These are phyloP conservation scores for Cyclotella kingstonii DNA, from an alignment of 108 stramenopile species.

Conservation along the genomic window DNA sequence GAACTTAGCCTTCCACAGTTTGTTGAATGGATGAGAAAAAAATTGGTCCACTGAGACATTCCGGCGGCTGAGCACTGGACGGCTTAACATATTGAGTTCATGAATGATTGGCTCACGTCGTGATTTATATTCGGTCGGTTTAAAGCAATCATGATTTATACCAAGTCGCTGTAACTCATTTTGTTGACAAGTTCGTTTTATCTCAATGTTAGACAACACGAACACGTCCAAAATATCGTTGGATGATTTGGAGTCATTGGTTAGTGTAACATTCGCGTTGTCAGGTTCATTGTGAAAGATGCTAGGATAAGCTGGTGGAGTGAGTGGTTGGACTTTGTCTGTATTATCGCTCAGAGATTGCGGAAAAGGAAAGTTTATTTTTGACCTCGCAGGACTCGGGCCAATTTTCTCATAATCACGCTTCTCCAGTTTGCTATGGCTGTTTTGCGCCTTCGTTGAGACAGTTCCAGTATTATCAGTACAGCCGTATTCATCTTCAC, in stretches of 20 bases:
- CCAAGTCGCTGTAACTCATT: slow-evolving; percentile 23
- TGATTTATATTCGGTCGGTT: slow-evolving; percentile 18
- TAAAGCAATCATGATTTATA: slow-evolving; percentile 29
- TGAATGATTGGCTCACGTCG: slow-evolving; percentile 53
- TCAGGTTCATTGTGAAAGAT: too few species aligned
- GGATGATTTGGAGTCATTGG: not conserved
- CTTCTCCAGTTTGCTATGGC: too few species aligned
- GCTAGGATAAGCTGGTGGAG: too few species aligned
- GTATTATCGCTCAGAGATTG: too few species aligned
- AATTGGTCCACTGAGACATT: slow-evolving; percentile 45
- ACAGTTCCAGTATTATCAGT: not conserved
- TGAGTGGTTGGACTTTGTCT: too few species aligned
- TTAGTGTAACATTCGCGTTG: not conserved
- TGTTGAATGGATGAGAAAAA: slow-evolving; percentile 52
- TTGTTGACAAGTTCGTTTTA: not conserved
- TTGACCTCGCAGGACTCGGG: too few species aligned
- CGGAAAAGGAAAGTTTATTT: too few species aligned
- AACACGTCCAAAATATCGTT: too few species aligned
- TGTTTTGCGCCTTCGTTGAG: not conserved
- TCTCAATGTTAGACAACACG: not conserved
- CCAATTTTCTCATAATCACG: too few species aligned
- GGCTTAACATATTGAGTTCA: slow-evolving; percentile 43
- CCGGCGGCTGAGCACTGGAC: slow-evolving; percentile 45
- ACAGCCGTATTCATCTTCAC: slow-evolving; percentile 17
- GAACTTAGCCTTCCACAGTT: slow-evolving; percentile 65